Evolutionary conservation across 768 basidiomycete genomes (phyloP), one percentile per base, ranked within the genome.

Genomic region (Lentinula boryana): DNA sequence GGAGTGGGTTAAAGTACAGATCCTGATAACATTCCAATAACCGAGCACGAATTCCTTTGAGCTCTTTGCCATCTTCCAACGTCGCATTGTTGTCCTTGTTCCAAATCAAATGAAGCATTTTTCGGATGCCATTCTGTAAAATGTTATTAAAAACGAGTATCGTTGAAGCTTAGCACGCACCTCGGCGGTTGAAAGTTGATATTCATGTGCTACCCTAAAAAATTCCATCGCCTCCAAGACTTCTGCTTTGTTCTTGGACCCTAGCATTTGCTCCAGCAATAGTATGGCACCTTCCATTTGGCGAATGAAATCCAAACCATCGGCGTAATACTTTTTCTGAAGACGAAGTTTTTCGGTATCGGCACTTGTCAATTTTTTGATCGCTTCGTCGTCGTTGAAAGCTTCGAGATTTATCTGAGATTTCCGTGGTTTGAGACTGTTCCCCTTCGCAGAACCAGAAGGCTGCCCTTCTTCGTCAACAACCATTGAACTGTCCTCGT

Each of bases 21-120:
- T 68, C 84, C 38, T 85, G 82, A 69, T 98, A 99, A 67, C 88
- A 90, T 67, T 98, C 96, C 63, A 99, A 79, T 40, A 98, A 78
- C 36, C 89, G 82, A 51, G 91, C 87, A 5, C 93, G 85, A 61
- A 98, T 81, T 31, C 96, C 94, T 71, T 95, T 95, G 50, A 94
- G 72, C 70, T 95, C 93, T 57, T 80, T 77, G 2, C 79, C 80
- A 53, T 83, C 82, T 65, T 82, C 82, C 3, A 78, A 72, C n/a
- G 84, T 84, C n/a, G 89, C 84, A 23, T 76, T 89, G 68, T 93
- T 93, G 68, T 99, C 96, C 70, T 98, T 98, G 31, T 84, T 83
- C 97, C 97, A 98, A 66, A 99, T 92, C 27, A 99, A 79, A 71
- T 98, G 97, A 13, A 99, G 71, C 96, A 98, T 98, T 68, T 88